Conservation (phyloP, 257 asterid genomes). For the Fraxinus excelsior region DNA sequence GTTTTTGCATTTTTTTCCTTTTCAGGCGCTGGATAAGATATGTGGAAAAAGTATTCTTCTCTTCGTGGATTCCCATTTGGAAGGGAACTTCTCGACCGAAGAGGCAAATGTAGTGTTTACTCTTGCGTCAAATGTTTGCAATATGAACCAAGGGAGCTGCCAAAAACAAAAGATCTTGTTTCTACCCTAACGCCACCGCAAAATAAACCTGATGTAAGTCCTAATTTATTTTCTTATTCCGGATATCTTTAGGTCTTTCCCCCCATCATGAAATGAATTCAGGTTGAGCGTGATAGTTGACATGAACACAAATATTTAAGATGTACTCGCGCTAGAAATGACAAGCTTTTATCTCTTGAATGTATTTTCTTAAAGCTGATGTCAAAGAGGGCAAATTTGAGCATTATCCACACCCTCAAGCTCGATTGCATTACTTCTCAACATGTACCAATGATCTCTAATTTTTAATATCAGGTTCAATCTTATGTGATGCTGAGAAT, state of each 20-base stretch:
- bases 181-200: constrained; percentile 50
- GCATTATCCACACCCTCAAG: background rate
- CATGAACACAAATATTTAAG: background rate
- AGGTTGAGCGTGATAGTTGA: background rate
- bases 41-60: constrained; percentile 88
- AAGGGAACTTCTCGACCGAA: constrained; percentile 92
- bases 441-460: background rate
- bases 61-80: constrained; percentile 95
- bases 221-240: background rate
- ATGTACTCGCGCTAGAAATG: background rate
- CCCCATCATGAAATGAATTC: background rate
- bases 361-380: background rate
- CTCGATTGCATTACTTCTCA: background rate
- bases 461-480: constrained; percentile 64
- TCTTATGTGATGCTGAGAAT: constrained; percentile 93
- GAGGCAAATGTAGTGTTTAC: constrained; percentile 94
- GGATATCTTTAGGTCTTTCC: background rate
- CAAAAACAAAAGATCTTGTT: constrained; percentile 84
- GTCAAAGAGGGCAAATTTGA: background rate
- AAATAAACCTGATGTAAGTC: constrained; percentile 41
- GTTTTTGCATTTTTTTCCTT: constrained; percentile 10
- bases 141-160: constrained; percentile 96
- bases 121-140: constrained; percentile 94
- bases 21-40: constrained; percentile 94
- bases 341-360: background rate